A percentile compares a stretch with the other conserved stretches of the same genome.
phyloP scores from a whole-genome alignment of 768 basidiomycete species.

The Candolleomyces eurysporus region DNA sequence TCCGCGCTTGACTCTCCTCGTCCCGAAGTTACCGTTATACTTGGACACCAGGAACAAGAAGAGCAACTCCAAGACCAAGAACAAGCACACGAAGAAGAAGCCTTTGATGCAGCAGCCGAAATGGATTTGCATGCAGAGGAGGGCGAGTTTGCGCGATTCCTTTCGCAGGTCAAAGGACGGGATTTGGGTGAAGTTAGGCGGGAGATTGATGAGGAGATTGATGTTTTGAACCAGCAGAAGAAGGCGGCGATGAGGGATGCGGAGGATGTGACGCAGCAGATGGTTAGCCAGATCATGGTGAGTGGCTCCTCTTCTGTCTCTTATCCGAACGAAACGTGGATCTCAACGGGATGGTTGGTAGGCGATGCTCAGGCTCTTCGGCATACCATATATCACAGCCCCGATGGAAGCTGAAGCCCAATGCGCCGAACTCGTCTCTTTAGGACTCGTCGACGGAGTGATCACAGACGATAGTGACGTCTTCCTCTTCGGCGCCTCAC shows the following conservation, averaged over 20 bases:
- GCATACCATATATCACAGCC: constrained; percentile 97
- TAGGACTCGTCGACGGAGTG: constrained; percentile 91
- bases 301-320: constrained; percentile 13
- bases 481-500: constrained; percentile 92
- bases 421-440: constrained; percentile 84
- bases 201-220: constrained; percentile 93
- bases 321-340: neutral
- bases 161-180: constrained; percentile 87
- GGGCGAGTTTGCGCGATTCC: constrained; percentile 87
- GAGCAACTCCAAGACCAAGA: neutral
- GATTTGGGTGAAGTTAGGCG: constrained; percentile 76
- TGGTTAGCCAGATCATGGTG: constrained; percentile 85
- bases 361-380: constrained; percentile 90
- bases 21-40: neutral
- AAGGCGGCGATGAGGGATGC: constrained; percentile 91
- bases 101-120: constrained; percentile 86
- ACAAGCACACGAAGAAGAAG: constrained; percentile 26
- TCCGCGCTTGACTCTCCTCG: constrained; percentile 6
- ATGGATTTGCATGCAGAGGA: constrained; percentile 79
- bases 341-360: constrained; percentile 24
- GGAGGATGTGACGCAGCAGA: constrained; percentile 93
- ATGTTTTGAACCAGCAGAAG: constrained; percentile 72
- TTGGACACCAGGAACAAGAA: neutral
- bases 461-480: constrained; percentile 99
- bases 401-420: constrained; percentile 99